Evolutionary conservation across 805 yeast genomes (phyloP).

Genomic region (Wickerhamomyces strasburgensis): DNA sequence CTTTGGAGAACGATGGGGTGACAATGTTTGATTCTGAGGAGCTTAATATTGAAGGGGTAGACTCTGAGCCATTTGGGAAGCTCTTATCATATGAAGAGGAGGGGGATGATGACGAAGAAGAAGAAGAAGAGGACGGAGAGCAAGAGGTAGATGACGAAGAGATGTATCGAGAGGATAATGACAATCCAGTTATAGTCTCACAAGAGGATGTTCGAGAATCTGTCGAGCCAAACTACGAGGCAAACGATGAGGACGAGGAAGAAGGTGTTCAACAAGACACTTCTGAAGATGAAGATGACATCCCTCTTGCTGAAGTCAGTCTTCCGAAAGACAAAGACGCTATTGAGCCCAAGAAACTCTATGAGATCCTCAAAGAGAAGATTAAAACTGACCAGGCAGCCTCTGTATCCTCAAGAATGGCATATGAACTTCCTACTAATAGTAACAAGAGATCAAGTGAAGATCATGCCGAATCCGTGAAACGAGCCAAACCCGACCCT

Average conservation of each 20-base stretch:
- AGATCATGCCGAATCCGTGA: conserved; percentile 1
- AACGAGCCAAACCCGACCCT: neutral
- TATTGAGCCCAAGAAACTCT: conserved; percentile 21
- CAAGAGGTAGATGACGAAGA: conserved; percentile 23
- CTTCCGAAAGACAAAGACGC: conserved; percentile 8
- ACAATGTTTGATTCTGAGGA: conserved; percentile 15
- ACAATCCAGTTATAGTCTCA: conserved; percentile 8
- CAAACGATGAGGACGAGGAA: conserved; percentile 18
- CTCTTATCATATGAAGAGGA: conserved; percentile 25
- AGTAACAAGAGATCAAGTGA: conserved; percentile 10
- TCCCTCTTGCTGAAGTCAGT: conserved; percentile 13
- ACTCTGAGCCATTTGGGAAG: conserved; percentile 27
- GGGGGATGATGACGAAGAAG: conserved; percentile 22
- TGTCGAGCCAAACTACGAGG: neutral
- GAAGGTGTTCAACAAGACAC: conserved; percentile 10
- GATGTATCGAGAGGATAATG: conserved; percentile 8
- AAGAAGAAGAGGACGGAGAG: conserved; percentile 19
- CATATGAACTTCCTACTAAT: conserved; percentile 23
- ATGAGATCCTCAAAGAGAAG: conserved; percentile 22
- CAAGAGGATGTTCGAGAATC: conserved; percentile 6
- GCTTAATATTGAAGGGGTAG: conserved; percentile 12
- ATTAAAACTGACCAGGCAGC: conserved; percentile 8
- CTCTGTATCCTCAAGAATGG: conserved; percentile 14
- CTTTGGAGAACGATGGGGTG: conserved; percentile 32
- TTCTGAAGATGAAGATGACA: conserved; percentile 24